Evolutionary conservation across 2,329 filamentous ascomycete genomes (phyloP), one percentile per base, ranked within the genome.

Genomic region (Helotiales sp.): DNA sequence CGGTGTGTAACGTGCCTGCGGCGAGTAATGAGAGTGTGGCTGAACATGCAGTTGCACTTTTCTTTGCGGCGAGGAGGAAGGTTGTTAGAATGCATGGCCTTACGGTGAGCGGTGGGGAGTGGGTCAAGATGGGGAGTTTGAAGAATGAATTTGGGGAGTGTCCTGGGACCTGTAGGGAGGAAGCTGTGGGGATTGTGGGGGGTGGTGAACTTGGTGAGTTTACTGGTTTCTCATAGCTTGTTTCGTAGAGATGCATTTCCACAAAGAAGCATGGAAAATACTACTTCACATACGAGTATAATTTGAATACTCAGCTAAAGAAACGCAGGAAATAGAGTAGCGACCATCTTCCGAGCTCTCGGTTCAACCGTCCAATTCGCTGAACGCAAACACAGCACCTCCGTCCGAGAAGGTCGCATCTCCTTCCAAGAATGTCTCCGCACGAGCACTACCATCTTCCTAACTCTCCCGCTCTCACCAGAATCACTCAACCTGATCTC

Each of bases 1-100:
- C 70, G 2, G 79, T 81, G 1, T 74, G 75, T 30, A 81, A 81
- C 70, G 75, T 78, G 2, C 79, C 78, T 11, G 74, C 77, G 13
- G 79, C 78, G 64, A 80, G 78, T 63, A 74, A 75, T 32, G 76
- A 75, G 26, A 66, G 75, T 10, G 80, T 82, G 0, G 76, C 78
- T 71, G 75, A 77, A 47, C 75, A 76, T 69, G 73, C 71, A 0
- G 63, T 77, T 49, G 68, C 70, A 10, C 55, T 76, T 15, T 77
- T 71, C 54, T 75, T 81, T 68, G 76, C 77, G 3, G 65, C 75
- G 24, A 78, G 80, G 47, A 77, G 80, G n/a, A 78, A 76, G 34
- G 66, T 82, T 2, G 69, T 78, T 11, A 73, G 75, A 4, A 71
- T 77, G 49, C 73, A 79, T 71, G 64, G 71, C 3, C 61, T 77